These are phyloP conservation scores for Boletus albobrunnescens DNA, from an alignment of 1,284 basidiomycete species.

Conservation along the genomic window DNA sequence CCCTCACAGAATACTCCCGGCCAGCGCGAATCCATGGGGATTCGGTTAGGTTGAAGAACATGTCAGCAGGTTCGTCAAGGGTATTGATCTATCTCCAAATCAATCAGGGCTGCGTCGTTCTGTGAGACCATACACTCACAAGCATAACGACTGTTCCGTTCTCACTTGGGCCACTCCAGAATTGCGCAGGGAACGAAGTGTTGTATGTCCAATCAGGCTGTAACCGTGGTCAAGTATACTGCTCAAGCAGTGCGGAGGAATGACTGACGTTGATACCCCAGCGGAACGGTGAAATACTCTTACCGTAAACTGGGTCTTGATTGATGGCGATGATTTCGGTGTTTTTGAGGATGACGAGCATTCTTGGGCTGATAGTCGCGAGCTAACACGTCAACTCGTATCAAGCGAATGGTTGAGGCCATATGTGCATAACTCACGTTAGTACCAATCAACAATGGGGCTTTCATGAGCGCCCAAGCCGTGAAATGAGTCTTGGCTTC, in stretches of 20 bases:
- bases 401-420: conserved; percentile 16
- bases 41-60: conserved; percentile 62
- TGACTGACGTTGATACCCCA: conserved; percentile 56
- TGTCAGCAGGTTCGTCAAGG: conserved; percentile 47
- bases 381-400: conserved; percentile 37
- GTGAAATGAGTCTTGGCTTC: conserved; percentile 46
- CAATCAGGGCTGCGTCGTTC: background rate
- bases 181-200: conserved; percentile 48
- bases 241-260: background rate
- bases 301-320: conserved; percentile 60
- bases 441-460: conserved; percentile 45
- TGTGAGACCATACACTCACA: conserved; percentile 29
- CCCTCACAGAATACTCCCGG: conserved; percentile 56
- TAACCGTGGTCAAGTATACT: background rate
- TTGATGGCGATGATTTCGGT: conserved; percentile 64
- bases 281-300: conserved; percentile 58
- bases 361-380: conserved; percentile 43
- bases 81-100: conserved; percentile 42
- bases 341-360: conserved; percentile 57
- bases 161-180: conserved; percentile 53
- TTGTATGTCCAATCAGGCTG: conserved; percentile 54
- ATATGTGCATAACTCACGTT: conserved; percentile 11
- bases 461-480: conserved; percentile 47
- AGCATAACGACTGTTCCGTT: conserved; percentile 57
- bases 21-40: conserved; percentile 69